Percentiles rank a stretch among this genome's conserved stretches.
Evolutionary conservation across 805 yeast genomes (phyloP).

Genomic region (Kazachstania taianensis): DNA sequence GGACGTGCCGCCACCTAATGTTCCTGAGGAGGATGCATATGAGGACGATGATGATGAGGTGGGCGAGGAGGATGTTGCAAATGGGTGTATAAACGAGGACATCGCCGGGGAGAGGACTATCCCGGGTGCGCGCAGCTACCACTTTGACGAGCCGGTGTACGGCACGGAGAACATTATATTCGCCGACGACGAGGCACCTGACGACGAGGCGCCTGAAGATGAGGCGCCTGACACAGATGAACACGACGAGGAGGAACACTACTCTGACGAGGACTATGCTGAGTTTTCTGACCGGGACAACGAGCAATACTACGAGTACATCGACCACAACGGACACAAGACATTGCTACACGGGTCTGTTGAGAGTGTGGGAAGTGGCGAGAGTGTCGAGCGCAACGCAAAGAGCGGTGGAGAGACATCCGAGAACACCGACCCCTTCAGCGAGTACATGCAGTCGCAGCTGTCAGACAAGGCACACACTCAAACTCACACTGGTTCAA

Average conservation of each 20-base stretch:
- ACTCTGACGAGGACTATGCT: conserved; percentile 47
- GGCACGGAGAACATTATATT: conserved; percentile 1
- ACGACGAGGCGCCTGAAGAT: conserved; percentile 9
- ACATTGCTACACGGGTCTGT: conserved; percentile 25
- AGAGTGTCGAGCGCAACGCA: conserved; percentile 5
- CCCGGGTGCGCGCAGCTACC: neutral
- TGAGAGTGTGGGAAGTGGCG: conserved; percentile 15
- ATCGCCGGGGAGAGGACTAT: no score
- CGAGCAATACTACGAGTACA: no score
- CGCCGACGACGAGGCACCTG: no score
- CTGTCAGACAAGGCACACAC: no score
- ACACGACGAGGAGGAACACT: conserved; percentile 19
- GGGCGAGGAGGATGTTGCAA: conserved; percentile 4
- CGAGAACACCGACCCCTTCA: conserved; percentile 17
- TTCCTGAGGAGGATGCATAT: conserved; percentile 12
- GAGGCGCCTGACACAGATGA: no score
- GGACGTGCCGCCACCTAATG: conserved; percentile 39
- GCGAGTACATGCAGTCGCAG: conserved; percentile 23
- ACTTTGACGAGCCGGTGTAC: neutral
- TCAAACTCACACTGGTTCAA: conserved; percentile 24
- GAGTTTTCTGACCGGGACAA: conserved; percentile 34
- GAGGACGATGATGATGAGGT: conserved; percentile 9
- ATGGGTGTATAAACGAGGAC: neutral
- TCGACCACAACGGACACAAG: conserved; percentile 28
- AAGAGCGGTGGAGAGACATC: conserved; percentile 6